Base-by-base conservation (phyloP, 768 basidiomycete species). In the Suillus variegatus region DNA sequence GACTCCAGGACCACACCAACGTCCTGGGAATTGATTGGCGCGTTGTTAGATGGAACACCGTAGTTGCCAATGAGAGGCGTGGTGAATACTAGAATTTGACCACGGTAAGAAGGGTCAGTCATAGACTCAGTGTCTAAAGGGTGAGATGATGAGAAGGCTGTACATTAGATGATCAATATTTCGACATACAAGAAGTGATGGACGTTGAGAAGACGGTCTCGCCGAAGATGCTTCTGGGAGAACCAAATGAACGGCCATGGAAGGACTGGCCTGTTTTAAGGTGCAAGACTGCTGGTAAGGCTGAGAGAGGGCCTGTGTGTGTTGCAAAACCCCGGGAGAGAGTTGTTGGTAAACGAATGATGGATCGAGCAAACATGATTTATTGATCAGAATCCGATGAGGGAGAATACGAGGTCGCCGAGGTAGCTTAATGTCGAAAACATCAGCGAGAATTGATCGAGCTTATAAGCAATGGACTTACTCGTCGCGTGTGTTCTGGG, bases 191-290 rank as follows among this genome's bases (percentile, higher is more conserved):
- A 47, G 95, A 97, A 1, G 97, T 99, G 76, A 99, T 99, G 51
- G 95, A 96, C 40, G 97, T 99, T 16, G 95, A 97, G 79, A 99
- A 99, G 36, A 99, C 97, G 1, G 97, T 97, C 83, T 99, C 97
- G 62, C 97, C 97, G 79, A 86, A 99, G 62, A 89, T 87, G 73
- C 93, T 95, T 72, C 83, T 88, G 52, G 89, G 88, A 32, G 92
- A 89, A 68, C 97, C 97, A 76, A 99, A 99, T 6, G 91, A 91
- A 49, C 87, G 86, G 25, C 97, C 97, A 60, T 81, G 74, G 85
- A 97, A 99, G 9, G 92, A 92, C 78, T 99, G 91, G 58, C 97
- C 97, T 18, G 93, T 89, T 79, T 96, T 95, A 60, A 99, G 85
- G 79, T 98, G 96, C 35, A 99, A 84, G 2, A 88, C 83, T 7